A percentile compares a stretch with the other conserved stretches of the same genome.
Evolutionary conservation across 2,329 filamentous ascomycete genomes (phyloP).

Genomic region (Neospermospora avenae): DNA sequence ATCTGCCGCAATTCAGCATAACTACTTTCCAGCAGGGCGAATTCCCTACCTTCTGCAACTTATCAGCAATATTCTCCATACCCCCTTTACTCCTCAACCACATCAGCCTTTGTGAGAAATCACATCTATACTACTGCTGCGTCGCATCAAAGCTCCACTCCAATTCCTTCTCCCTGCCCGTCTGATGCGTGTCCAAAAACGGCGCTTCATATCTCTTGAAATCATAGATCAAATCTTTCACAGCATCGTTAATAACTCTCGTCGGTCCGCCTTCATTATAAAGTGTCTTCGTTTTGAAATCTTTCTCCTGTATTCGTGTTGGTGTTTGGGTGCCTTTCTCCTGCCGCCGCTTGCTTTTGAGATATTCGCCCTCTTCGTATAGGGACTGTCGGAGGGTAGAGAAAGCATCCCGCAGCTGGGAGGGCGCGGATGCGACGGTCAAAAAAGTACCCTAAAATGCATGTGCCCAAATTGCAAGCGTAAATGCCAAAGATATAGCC

Average conservation of each 20-base stretch:
- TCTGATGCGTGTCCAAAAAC: conserved; percentile 19
- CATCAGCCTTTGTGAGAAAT: conserved; percentile 19
- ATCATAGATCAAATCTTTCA: conserved; percentile 27
- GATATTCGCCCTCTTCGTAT: conserved; percentile 28
- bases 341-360: conserved; percentile 18
- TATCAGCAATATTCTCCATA: conserved; percentile 20
- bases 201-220: conserved; percentile 24
- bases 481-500: conserved; percentile 27
- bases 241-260: conserved; percentile 25
- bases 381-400: conserved; percentile 25
- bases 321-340: conserved; percentile 3
- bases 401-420: conserved; percentile 21
- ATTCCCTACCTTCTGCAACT: conserved; percentile 19
- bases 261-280: conserved; percentile 23
- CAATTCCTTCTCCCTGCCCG: conserved; percentile 26
- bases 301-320: too few species aligned
- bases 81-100: conserved; percentile 24
- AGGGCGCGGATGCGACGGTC: conserved; percentile 18
- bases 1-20: background rate
- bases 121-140: conserved; percentile 23
- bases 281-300: conserved; percentile 10
- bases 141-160: conserved; percentile 31
- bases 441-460: conserved; percentile 25
- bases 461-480: conserved; percentile 24
- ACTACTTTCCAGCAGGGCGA: background rate